Percentiles rank a stretch among this genome's conserved stretches.
phyloP scores from a whole-genome alignment of 2,329 filamentous ascomycete genomes.

The Neonectria hederae region DNA sequence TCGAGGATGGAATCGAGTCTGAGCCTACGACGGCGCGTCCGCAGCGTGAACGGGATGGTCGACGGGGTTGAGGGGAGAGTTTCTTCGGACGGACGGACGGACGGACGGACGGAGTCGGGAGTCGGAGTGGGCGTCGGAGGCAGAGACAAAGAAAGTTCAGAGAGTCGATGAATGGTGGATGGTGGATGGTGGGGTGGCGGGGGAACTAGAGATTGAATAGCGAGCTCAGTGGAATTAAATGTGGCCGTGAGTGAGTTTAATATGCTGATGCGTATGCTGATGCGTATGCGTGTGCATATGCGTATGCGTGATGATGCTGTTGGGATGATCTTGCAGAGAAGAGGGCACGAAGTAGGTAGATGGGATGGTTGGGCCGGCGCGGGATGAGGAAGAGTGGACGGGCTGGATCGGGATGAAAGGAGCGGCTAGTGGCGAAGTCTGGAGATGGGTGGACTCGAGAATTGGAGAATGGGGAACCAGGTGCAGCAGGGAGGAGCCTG shows the following conservation, averaged over 20 bases:
- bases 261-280: background rate
- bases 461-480: conserved; percentile 6
- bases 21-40: background rate
- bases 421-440: conserved; percentile 20
- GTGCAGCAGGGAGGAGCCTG: too few relatives aligned
- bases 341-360: background rate
- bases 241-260: background rate
- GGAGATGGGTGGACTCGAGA: conserved; percentile 21
- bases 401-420: conserved; percentile 33
- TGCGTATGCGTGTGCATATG: background rate
- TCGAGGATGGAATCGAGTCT: background rate
- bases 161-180: background rate
- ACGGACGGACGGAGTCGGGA: background rate
- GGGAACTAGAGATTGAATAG: background rate
- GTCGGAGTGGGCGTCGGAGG: background rate
- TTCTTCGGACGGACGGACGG: conserved; percentile 11
- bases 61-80: background rate
- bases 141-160: background rate
- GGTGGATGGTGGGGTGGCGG: conserved; percentile 6
- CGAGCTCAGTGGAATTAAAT: background rate
- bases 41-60: conserved; percentile 3
- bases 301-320: background rate
- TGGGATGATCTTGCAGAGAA: background rate
- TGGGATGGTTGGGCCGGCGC: background rate
- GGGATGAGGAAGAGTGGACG: conserved; percentile 4